Conservation (phyloP, 2,329 filamentous ascomycete species). For the Fusarium verrucosum region DNA sequence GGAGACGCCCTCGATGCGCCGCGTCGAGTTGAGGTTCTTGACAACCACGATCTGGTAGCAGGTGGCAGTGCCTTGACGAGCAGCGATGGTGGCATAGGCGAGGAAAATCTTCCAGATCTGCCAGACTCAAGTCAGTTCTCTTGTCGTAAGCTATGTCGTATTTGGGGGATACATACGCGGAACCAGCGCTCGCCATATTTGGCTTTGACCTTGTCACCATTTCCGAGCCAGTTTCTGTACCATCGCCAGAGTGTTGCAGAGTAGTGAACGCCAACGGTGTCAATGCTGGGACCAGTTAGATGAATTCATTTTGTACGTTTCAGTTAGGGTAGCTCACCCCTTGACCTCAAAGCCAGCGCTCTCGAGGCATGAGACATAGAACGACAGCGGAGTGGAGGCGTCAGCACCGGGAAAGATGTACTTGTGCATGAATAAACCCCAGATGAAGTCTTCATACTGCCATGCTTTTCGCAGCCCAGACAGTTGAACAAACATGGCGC, state of each 20-base stretch:
- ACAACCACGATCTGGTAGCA: slow-evolving; percentile 88
- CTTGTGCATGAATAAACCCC: slow-evolving; percentile 98
- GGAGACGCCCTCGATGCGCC: slow-evolving; percentile 78
- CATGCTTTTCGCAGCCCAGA: slow-evolving; percentile 89
- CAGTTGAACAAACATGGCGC: slow-evolving; percentile 91
- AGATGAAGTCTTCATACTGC: slow-evolving; percentile 97
- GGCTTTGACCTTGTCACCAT: slow-evolving; percentile 86
- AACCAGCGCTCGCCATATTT: slow-evolving; percentile 95
- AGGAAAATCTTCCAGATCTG: slow-evolving; percentile 94
- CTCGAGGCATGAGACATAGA: slow-evolving; percentile 83
- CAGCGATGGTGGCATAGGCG: slow-evolving; percentile 83
- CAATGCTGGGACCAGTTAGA: slow-evolving; percentile 58
- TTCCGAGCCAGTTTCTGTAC: slow-evolving; percentile 97
- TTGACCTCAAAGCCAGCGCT: slow-evolving; percentile 75
- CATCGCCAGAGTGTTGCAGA: slow-evolving; percentile 94
- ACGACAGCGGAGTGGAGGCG: slow-evolving; percentile 87
- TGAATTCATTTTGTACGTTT: fast-evolving
- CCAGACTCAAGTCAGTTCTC: slow-evolving; percentile 27
- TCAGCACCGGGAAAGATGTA: slow-evolving; percentile 97
- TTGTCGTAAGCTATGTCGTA: fast-evolving
- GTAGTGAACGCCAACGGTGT: slow-evolving; percentile 94
- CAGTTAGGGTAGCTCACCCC: slow-evolving; percentile 48
- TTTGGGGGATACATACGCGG: slow-evolving; percentile 67
- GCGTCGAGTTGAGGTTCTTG: slow-evolving; percentile 90
- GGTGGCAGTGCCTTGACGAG: slow-evolving; percentile 83